Base-by-base conservation (phyloP, 176 grass and related monocot genomes). In the Ananas comosus region DNA sequence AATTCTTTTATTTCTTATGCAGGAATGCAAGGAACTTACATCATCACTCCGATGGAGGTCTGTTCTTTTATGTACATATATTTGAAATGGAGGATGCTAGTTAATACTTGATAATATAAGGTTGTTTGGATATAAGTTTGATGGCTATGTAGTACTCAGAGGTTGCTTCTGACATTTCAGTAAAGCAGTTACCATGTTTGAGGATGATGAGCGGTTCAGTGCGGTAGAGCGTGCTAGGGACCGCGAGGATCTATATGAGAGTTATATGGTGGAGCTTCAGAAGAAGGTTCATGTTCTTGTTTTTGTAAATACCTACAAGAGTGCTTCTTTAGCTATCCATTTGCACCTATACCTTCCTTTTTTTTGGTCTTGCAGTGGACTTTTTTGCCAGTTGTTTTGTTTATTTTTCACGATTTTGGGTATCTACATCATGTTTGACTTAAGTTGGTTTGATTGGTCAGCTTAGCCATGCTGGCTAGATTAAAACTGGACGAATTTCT, bases 241-340 rank as follows among this genome's bases (percentile, higher is more conserved):
- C 13, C 90, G 90, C 61, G 94, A 99, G 80, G 90, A 99, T 80
- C 80, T 99, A 66, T 99, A 91, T 82, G 94, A 99, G 75, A 88
- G 72, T 58, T 99, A 99, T 86, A 52, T 93, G n/a, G 77, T 79
- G 19, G 90, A 99, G 29, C 94, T 99, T 42, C 94, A 93, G 63
- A 99, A 99, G 70, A 91, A 99, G 94, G 94, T 99, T 73, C 9
- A 64, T 42, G 33, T 42, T 42, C 33, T 42, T 42, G 6, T 42
- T 42, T 42, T 42, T 7, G 4, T 42, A 42, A 6, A 42, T 42
- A 4, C 33, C 33, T 4, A 42, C 33, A 42, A 42, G 4, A 42
- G 4, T 42, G 33, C 33, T 42, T 59, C 50, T 66, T 48, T 79
- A 33, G 48, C 25, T 57, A 67, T 1, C 49, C 63, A 70, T 66